phyloP scores from a whole-genome alignment of 345 rosid genomes.

The Rhodomyrtus tomentosa region DNA sequence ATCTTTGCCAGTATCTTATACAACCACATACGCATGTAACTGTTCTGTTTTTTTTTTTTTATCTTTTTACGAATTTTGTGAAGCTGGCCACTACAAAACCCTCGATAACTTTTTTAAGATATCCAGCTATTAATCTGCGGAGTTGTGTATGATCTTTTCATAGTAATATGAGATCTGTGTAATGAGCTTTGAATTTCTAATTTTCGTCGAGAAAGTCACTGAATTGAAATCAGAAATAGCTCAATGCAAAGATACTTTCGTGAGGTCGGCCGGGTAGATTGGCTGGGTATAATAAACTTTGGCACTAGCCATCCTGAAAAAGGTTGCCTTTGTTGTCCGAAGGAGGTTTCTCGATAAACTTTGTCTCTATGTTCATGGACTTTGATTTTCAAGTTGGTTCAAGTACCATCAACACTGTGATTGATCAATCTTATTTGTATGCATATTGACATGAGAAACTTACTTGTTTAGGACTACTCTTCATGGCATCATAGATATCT shows the following conservation, averaged over 20 bases:
- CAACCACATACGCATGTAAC: not conserved
- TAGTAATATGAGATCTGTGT: not conserved
- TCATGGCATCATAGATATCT: not conserved
- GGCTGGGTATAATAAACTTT: not conserved
- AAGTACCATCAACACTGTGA: not conserved
- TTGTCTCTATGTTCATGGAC: not conserved
- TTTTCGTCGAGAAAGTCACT: not conserved
- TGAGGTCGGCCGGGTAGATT: not conserved
- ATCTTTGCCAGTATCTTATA: not conserved
- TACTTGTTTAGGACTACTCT: not conserved
- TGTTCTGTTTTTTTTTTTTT: too few relatives aligned
- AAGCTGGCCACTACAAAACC: not conserved
- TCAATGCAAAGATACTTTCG: not conserved
- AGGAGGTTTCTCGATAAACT: not conserved
- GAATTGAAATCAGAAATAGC: not conserved
- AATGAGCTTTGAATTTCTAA: not conserved
- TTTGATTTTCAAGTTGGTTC: not conserved
- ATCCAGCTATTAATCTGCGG: not conserved
- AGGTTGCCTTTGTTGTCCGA: not conserved
- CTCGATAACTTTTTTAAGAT: not conserved
- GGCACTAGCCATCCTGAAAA: not conserved
- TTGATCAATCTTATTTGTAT: not conserved
- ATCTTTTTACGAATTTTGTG: not conserved
- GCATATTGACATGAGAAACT: not conserved
- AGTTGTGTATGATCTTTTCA: not conserved